Evolutionary conservation across 2,329 filamentous ascomycete genomes (phyloP).

Genomic region (Tolypocladium tropicale): DNA sequence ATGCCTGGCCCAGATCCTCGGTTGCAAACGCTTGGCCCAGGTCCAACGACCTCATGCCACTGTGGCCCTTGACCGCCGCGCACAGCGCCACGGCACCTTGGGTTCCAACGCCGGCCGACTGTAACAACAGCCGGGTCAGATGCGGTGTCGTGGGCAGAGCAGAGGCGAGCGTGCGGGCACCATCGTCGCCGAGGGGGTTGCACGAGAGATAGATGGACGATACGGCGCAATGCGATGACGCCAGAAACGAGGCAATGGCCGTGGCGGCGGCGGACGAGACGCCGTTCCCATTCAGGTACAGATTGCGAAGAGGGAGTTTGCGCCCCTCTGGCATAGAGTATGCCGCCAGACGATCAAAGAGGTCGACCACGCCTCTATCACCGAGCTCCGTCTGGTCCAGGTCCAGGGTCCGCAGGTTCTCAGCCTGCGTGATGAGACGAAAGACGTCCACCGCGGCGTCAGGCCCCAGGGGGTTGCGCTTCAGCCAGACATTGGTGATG

Average conservation of each 20-base stretch:
- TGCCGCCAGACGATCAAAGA: slow-evolving; percentile 28
- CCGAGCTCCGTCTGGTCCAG: slow-evolving; percentile 43
- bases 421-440: slow-evolving; percentile 30
- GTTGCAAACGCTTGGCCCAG: slow-evolving; percentile 37
- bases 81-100: slow-evolving; percentile 27
- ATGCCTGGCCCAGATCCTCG: slow-evolving; percentile 31
- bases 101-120: slow-evolving; percentile 32
- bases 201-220: slow-evolving; percentile 26
- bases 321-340: slow-evolving; percentile 16
- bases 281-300: slow-evolving; percentile 27
- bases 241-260: slow-evolving; percentile 22
- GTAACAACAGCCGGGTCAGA: slow-evolving; percentile 26
- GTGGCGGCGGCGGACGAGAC: slow-evolving; percentile 17
- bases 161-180: slow-evolving; percentile 17
- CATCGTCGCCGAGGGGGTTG: slow-evolving; percentile 26
- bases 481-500: slow-evolving; percentile 42
- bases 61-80: slow-evolving; percentile 22
- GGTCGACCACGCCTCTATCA: slow-evolving; percentile 30
- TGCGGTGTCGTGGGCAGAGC: slow-evolving; percentile 20
- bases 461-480: slow-evolving; percentile 39
- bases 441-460: slow-evolving; percentile 28
- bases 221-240: slow-evolving; percentile 20
- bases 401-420: slow-evolving; percentile 36
- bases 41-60: slow-evolving; percentile 27
- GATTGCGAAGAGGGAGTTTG: slow-evolving; percentile 20